These are phyloP conservation scores for Coleophoma crateriformis DNA, from an alignment of 2,329 filamentous ascomycete genomes.

Conservation along the genomic window DNA sequence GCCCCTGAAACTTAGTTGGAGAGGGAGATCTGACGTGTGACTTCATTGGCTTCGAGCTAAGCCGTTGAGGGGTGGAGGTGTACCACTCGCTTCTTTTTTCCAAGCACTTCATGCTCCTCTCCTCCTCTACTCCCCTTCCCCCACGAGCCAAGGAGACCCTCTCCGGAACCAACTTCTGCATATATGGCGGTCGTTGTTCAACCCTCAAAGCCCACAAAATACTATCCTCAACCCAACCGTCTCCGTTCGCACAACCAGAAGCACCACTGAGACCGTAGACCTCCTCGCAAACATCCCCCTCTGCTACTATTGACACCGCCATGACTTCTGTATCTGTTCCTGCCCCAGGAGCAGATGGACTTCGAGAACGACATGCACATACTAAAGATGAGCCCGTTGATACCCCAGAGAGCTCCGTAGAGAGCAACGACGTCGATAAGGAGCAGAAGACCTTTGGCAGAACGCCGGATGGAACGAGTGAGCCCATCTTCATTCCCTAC, in stretches of 20 bases:
- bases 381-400: constrained; percentile 2
- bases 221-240: not conserved
- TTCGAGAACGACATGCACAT: constrained; percentile 18
- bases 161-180: not conserved
- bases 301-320: not conserved
- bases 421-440: constrained; percentile 25
- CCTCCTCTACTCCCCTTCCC: no score
- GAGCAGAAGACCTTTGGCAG: constrained; percentile 81
- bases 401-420: not conserved
- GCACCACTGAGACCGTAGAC: not conserved
- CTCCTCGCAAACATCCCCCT: not conserved
- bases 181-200: not conserved
- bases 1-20: no score
- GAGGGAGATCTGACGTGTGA: no score
- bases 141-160: no score
- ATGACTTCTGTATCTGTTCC: constrained; percentile 9
- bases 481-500: constrained; percentile 28
- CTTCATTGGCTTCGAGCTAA: no score
- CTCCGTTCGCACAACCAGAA: not conserved
- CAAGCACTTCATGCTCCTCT: no score
- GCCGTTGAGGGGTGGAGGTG: no score
- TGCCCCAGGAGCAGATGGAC: constrained; percentile 8
- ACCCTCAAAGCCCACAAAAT: not conserved
- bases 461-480: constrained; percentile 86
- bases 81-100: no score